Evolutionary conservation across 202 grass and related monocot species (phyloP), one percentile per base, ranked within the genome.

Genomic region (Elaeis oleifera): DNA sequence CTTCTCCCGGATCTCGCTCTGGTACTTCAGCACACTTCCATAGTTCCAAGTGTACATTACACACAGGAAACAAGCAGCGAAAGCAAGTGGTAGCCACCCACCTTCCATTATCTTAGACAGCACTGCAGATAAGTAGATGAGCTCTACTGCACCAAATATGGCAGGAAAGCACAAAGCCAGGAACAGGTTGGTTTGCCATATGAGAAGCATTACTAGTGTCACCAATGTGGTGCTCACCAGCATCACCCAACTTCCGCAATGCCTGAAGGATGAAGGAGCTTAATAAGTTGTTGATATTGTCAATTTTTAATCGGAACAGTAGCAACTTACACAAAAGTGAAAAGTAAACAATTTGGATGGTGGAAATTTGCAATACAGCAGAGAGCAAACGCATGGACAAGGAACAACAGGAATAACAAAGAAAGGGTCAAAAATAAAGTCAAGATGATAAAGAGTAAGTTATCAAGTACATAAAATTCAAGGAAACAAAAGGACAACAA

Each of bases 41-140:
- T 97, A 97, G 71, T 97, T 92, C 94, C 94, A 97, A 23, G 84
- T 72, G 71, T 92, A 97, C 92, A 97, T 97, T 56, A 97, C 79
- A 68, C 68, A 76, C 7, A 97, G 88, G 75, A 97, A 97, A 23
- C 82, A 61, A 60, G 84, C 74, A 23, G 94, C 82, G 44, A 97
- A 97, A 49, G 82, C 94, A 53, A 97, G 82, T 0, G 94, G 94
- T 57, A 97, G 63, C 94, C 94, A 97, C 23, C 94, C 94, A 23
- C 94, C 94, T 86, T 92, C 88, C 54, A 36, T 44, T 71, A 97
- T 76, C 83, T 97, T 97, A 29, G 94, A 89, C 74, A 97, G 79
- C 44, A 97, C 87, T 0, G 94, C 80, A 16, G 84, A 85, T 11
- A 92, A 68, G 69, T 97, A 97, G 64, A 86, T 61, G 2, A 92